Evolutionary conservation across 164 flowering plant species (phyloP), one percentile per base, ranked within the genome.

Genomic region (Chimonanthus praecox): DNA sequence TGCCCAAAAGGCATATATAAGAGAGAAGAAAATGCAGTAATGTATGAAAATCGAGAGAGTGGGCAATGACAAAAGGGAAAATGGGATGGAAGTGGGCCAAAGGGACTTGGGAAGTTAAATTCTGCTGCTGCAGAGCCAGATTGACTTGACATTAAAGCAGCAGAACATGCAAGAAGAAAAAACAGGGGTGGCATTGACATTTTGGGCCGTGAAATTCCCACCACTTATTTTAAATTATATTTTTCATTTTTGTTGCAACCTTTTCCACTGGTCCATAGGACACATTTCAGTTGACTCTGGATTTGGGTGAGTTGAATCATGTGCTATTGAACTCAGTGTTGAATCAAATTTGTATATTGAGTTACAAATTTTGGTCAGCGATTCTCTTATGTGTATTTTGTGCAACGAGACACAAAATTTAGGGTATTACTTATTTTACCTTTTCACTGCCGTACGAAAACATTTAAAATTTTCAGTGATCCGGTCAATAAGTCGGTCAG

Each of bases 71-170:
- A 9, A 11, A 11, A 45, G 6, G 3, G 49, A 4, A 44, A 4
- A 45, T 4, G 16, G 45, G 47, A 44, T n/a, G 15, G 68, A 11
- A 1, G 60, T 20, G 61, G 49, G 21, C 43, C 68, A 43, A 33
- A 58, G 62, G 68, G 44, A 72, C 49, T 72, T 64, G 62, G 48
- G 61, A 65, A 64, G 74, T 64, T 71, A 71, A 50, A 72, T 49
- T 49, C 46, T 33, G 62, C 74, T 5, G 60, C 65, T 72, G 58
- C 58, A 62, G 58, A 44, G 3, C 16, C 64, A 33, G 20, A 7
- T 6, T 21, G 61, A 54, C n/a, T 43, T 5, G 63, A 15, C 64
- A 16, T 43, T 46, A 64, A 63, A 64, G 69, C 1, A 49, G 67
- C n/a, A 18, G 6, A 46, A 71, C 64, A 50, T 71, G 73, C 73